Base-by-base conservation (phyloP, 2,329 filamentous ascomycete species). In the Alternaria dauci region DNA sequence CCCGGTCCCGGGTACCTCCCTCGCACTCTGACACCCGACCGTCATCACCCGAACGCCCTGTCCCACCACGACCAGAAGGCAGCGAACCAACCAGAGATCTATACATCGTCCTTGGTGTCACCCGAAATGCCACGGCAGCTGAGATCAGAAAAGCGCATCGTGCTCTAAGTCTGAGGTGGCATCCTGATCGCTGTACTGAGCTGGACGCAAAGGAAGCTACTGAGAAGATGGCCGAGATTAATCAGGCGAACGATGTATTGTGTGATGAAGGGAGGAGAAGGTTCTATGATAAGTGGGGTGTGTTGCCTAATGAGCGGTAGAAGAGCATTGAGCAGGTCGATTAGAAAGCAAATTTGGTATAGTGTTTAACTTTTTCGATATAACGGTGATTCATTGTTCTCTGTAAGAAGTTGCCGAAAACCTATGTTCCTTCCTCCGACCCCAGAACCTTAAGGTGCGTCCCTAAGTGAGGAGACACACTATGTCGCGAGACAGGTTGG, bases 91-190 rank as follows among this genome's bases (percentile, higher is more conserved):
- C 11, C 0, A 50, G 16, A 1, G 89, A 97, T 71, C 92, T 94
- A 1, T 99, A 99, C 79, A 86, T 86, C 63, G 85, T 91, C 3
- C 88, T 99, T 16, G 93, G 93, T 6, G 89, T 98, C 18, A 83
- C 83, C 67, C 93, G 92, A 76, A 85, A 81, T 59, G 92, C 94
- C 8, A 88, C 91, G 1, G 81, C 91, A 1, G 83, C 87, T 52
- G 93, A 97, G 28, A 96, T 98, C 77, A 98, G 97, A 78, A 96
- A 96, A 78, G 93, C 94, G 2, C 97, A 98, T 82, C 97, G 97
- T 76, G 91, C 92, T 53, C 83, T 97, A 62, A 94, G 94, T 23
- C 95, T 98, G 80, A 97, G 97, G 76, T 97, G 88, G 76, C 95
- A 98, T 75, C 95, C 95, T 18, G 95, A 99, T 55, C 66, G 71